Evolutionary conservation across 176 grass and related monocot species (phyloP).

Genomic region (maize (Zea mays)): Zm-B73-REFERENCE-NAM-5.0 NC_050097.1:11567001-11567500

Average conservation of each 20-base stretch:
- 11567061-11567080: slow-evolving; percentile 57
- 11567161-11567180: slow-evolving; percentile 52
- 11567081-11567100: slow-evolving; percentile 58
- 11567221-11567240: slow-evolving; percentile 48
- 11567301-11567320: slow-evolving; percentile 53
- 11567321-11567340: slow-evolving; percentile 51
- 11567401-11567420: not conserved
- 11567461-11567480: slow-evolving; percentile 36
- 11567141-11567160: slow-evolving; percentile 49
- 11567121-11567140: slow-evolving; percentile 55
- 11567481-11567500: slow-evolving; percentile 29
- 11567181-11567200: slow-evolving; percentile 51
- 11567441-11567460: slow-evolving; percentile 24
- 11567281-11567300: slow-evolving; percentile 48
- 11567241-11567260: slow-evolving; percentile 56
- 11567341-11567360: slow-evolving; percentile 56
- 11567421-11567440: slow-evolving; percentile 49
- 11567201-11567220: slow-evolving; percentile 50
- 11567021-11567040: not conserved
- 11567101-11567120: slow-evolving; percentile 52
- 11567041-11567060: slow-evolving; percentile 54
- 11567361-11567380: slow-evolving; percentile 54
- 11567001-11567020: not conserved
- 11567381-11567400: slow-evolving; percentile 36
- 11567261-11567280: slow-evolving; percentile 46